Percentiles rank a stretch among this genome's conserved stretches.
Conservation (phyloP, 176 grass and related monocot genomes). For the Oryza rufipogon region DNA sequence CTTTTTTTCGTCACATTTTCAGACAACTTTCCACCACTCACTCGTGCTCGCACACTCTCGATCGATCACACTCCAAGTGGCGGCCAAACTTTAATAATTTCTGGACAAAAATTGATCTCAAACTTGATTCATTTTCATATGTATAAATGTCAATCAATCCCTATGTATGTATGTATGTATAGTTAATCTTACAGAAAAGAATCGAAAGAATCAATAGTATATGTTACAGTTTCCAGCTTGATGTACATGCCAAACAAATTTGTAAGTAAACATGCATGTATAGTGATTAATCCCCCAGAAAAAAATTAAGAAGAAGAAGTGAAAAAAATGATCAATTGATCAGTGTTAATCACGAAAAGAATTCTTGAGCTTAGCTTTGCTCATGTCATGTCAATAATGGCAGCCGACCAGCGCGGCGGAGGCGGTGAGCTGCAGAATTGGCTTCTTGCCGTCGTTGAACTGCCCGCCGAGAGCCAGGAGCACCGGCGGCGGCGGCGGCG, state of each 20-base stretch:
- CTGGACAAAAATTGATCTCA: neutral
- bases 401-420: conserved; percentile 59
- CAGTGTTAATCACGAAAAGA: conserved; percentile 50
- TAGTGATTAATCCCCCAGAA: neutral
- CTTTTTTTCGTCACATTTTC: conserved; percentile 42
- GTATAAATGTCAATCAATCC: conserved; percentile 27
- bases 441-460: conserved; percentile 48
- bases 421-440: conserved; percentile 42
- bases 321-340: conserved; percentile 41
- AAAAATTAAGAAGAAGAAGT: neutral
- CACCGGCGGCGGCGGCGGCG: neutral
- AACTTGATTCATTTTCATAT: conserved; percentile 28
- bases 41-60: conserved; percentile 12
- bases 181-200: conserved; percentile 46
- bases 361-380: conserved; percentile 31
- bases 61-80: conserved; percentile 16
- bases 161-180: conserved; percentile 19
- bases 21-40: conserved; percentile 48
- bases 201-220: conserved; percentile 52
- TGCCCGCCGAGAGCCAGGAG: conserved; percentile 37
- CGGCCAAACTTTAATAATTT: conserved; percentile 37
- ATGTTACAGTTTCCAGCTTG: conserved; percentile 47
- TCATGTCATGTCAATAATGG: conserved; percentile 60
- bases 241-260: conserved; percentile 28
- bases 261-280: conserved; percentile 35